phyloP scores from a whole-genome alignment of 192 early-diverging fungal genomes.

The Coemansia sp. region DNA sequence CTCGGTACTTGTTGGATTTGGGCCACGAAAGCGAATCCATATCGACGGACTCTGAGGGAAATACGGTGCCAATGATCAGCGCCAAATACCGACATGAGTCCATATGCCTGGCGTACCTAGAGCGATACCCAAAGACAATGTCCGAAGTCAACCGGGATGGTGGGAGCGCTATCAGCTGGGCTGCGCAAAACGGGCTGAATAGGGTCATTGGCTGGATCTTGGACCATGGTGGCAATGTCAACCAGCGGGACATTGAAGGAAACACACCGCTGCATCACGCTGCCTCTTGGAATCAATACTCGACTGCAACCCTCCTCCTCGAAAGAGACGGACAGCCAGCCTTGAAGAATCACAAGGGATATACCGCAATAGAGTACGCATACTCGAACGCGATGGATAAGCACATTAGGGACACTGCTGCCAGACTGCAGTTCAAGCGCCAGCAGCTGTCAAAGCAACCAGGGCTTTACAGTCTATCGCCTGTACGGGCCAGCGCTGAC shows the following conservation, averaged over 20 bases:
- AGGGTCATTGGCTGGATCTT: constrained; percentile 43
- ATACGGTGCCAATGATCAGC: constrained; percentile 49
- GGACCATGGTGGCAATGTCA: constrained; percentile 47
- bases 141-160: constrained; percentile 46
- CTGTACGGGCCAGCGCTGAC: constrained; percentile 24
- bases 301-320: constrained; percentile 30
- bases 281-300: constrained; percentile 47
- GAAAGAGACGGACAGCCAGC: constrained; percentile 36
- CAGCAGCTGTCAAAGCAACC: constrained; percentile 28
- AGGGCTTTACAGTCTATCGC: constrained; percentile 11
- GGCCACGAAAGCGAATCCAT: constrained; percentile 41
- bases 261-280: constrained; percentile 51
- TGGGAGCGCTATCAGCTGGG: constrained; percentile 43
- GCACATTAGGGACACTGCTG: constrained; percentile 25
- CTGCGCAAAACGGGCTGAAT: constrained; percentile 46
- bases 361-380: constrained; percentile 46
- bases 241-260: constrained; percentile 50
- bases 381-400: constrained; percentile 47
- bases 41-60: constrained; percentile 39
- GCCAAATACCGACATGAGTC: constrained; percentile 47
- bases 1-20: constrained; percentile 35
- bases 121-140: constrained; percentile 45
- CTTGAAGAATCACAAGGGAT: constrained; percentile 51
- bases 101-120: constrained; percentile 36
- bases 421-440: constrained; percentile 30